Conservation (phyloP, 2,329 filamentous ascomycete species). For the Didymella segeticola region DNA sequence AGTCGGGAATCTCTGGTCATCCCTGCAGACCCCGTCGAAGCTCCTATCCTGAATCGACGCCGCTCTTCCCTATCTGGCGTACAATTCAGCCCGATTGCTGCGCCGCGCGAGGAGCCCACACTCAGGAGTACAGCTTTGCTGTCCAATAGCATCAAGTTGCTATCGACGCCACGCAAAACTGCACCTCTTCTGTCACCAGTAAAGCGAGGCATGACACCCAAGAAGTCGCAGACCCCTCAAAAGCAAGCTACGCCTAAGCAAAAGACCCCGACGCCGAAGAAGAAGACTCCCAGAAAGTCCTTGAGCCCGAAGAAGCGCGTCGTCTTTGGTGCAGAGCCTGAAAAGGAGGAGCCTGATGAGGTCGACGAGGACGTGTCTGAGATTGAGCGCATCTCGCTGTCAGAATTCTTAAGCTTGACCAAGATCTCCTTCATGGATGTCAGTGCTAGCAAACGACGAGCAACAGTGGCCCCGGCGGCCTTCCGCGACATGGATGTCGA, state of each 20-base stretch:
- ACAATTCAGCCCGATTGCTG: slow-evolving; percentile 45
- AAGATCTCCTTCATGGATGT: slow-evolving; percentile 98
- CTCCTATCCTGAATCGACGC: slow-evolving; percentile 44
- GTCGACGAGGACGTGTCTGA: slow-evolving; percentile 35
- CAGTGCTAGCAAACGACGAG: slow-evolving; percentile 90
- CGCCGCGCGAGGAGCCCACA: slow-evolving; percentile 35
- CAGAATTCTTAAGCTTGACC: slow-evolving; percentile 93
- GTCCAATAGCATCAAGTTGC: slow-evolving; percentile 54
- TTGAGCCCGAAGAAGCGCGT: slow-evolving; percentile 45
- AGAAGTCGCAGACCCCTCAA: slow-evolving; percentile 47
- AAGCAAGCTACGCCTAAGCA: slow-evolving; percentile 51
- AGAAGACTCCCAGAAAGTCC: slow-evolving; percentile 36
- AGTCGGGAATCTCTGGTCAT: slow-evolving; percentile 26
- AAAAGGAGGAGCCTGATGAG: slow-evolving; percentile 34
- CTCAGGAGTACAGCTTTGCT: slow-evolving; percentile 45
- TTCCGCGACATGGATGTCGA: slow-evolving; percentile 48
- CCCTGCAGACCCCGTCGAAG: slow-evolving; percentile 43
- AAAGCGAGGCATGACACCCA: slow-evolving; percentile 48
- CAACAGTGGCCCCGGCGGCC: slow-evolving; percentile 66
- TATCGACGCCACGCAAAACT: slow-evolving; percentile 57
- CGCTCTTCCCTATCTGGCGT: slow-evolving; percentile 44
- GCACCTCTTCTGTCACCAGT: slow-evolving; percentile 52
- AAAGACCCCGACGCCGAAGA: slow-evolving; percentile 47
- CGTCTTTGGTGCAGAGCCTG: slow-evolving; percentile 36
- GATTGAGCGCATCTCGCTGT: slow-evolving; percentile 75